These are phyloP conservation scores for Musa beccarii DNA, from an alignment of 176 grass and related monocot genomes.

Conservation along the genomic window DNA sequence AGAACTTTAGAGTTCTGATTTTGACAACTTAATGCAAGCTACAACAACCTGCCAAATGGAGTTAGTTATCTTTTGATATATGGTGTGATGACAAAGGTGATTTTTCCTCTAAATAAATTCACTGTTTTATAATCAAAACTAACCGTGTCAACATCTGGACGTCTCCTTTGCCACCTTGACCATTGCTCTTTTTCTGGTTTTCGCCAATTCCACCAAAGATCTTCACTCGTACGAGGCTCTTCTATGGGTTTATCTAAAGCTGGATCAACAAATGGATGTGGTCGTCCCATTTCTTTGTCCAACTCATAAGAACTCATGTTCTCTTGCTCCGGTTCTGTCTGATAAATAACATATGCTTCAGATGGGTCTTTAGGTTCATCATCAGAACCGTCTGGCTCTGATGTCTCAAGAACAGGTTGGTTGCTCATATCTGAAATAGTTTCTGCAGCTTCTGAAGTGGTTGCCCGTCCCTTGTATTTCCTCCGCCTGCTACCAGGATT, in stretches of 20 bases:
- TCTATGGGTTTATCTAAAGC: conserved; percentile 50
- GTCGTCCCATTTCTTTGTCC: conserved; percentile 65
- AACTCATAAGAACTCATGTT: conserved; percentile 61
- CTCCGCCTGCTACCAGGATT: conserved; percentile 74
- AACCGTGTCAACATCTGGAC: conserved; percentile 82
- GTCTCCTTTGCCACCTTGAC: conserved; percentile 86
- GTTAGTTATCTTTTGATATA: background rate
- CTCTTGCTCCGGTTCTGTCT: conserved; percentile 50
- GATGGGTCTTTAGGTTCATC: conserved; percentile 36
- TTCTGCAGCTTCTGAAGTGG: conserved; percentile 20
- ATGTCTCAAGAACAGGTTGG: conserved; percentile 14
- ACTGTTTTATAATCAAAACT: conserved; percentile 9
- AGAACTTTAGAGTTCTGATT: background rate
- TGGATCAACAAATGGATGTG: conserved; percentile 70
- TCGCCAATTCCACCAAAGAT: conserved; percentile 99
- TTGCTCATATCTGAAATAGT: conserved; percentile 22
- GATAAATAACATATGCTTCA: conserved; percentile 75
- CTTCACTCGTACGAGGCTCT: conserved; percentile 60
- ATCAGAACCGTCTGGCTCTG: conserved; percentile 18
- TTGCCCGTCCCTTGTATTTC: conserved; percentile 41
- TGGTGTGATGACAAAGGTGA: background rate
- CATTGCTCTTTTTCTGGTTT: conserved; percentile 64
- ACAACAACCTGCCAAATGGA: background rate
- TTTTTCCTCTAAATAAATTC: background rate
- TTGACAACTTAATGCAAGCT: background rate